A percentile compares a stretch with the other conserved stretches of the same genome.
phyloP scores from a whole-genome alignment of 208 protist genomes.

The Acanthamoeba lenticulata region DNA sequence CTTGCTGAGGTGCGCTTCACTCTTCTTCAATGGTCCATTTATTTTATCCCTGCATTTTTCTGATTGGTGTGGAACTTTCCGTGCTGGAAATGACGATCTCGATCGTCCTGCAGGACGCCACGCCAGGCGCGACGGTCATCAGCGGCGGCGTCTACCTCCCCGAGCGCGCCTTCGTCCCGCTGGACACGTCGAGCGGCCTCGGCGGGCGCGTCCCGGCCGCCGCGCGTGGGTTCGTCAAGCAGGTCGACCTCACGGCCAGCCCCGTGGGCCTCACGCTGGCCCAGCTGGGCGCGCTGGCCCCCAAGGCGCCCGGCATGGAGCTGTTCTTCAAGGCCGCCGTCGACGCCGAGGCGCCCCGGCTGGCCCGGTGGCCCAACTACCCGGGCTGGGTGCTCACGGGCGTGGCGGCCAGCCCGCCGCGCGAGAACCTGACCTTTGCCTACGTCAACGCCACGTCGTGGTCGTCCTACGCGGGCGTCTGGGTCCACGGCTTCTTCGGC shows the following conservation, averaged over 20 bases:
- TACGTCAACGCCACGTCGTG: neutral
- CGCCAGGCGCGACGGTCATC: neutral
- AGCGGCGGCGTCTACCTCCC: neutral
- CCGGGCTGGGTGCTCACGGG: neutral
- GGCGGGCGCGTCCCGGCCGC: neutral
- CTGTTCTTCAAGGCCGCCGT: slow-evolving; percentile 54
- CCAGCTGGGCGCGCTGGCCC: neutral
- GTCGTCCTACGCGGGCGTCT: neutral
- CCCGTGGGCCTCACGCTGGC: neutral
- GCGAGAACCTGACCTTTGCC: neutral
- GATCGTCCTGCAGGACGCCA: neutral
- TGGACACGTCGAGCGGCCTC: neutral
- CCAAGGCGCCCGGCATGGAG: neutral
- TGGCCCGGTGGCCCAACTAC: slow-evolving; percentile 38
- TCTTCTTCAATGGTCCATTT: too few relatives aligned
- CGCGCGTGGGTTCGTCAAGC: neutral
- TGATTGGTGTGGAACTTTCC: too few relatives aligned
- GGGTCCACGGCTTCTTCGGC: slow-evolving; percentile 41
- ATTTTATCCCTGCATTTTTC: neutral
- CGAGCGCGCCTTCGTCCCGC: neutral
- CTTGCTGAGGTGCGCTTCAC: neutral
- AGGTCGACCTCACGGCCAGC: neutral
- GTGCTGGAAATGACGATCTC: neutral
- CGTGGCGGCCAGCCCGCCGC: neutral
- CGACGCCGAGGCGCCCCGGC: neutral